Base-by-base conservation (phyloP, 1,284 basidiomycete species). In the Puccinia coronata region DNA sequence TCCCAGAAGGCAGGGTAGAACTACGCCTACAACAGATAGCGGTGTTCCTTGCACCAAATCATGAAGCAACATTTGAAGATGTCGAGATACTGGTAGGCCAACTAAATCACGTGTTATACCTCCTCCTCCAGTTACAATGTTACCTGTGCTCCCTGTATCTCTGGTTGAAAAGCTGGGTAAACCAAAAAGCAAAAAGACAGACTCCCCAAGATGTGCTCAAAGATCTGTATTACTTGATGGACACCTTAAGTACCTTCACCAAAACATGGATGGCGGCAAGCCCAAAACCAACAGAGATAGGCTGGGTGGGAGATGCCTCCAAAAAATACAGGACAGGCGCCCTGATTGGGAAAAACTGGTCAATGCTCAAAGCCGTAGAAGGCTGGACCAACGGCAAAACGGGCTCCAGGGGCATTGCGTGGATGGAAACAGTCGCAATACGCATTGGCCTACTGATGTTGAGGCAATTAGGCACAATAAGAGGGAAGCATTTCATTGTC, bases 231-330 rank as follows among this genome's bases (percentile, higher is more conserved):
- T 14, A 9, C 25, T 61, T 16, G 57, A 25, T 9, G 34, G 8
- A 5, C 34, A 61, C n/a, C 6, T 31, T 61, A 25, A 14, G 11
- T 3, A 12, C 6, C 31, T 61, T 61, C 23, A 5, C 6, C 4
- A 5, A 61, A 18, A 61, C 25, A 28, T 5, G 57, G 11, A 11
- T 71, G 8, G 49, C 49, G 4, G 1, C 5, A 3, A 16, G 43
- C 0, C 18, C n/a, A 0, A 18, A 47, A 14, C 39, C 41, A 23
- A 23, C 12, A 16, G 41, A 71, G 2, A n/a, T 51, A n/a, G 69
- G 41, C n/a, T 71, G 69, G 69, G 43, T 71, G 28, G 69, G 69
- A 1, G 69, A 71, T 49, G 69, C 69, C 2, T 71, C 43, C 1
- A 71, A 39, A 0, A 34, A 14, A 2, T 71, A 47, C 14, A 41